Evolutionary conservation across 306 rosid genomes (phyloP).

Genomic region (Carpinus fangiana): DNA sequence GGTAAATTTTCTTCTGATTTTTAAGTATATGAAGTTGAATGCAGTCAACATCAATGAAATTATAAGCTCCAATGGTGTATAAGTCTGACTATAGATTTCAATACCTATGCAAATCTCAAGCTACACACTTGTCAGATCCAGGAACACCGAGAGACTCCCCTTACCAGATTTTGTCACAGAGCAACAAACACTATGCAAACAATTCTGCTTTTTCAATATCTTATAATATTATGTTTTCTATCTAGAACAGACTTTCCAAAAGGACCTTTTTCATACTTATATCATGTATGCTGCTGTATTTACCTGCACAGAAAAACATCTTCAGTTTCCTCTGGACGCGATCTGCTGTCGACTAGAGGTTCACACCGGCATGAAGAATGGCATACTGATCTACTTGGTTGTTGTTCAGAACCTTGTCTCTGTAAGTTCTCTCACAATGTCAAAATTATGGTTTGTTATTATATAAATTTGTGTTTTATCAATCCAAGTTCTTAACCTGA

Average conservation of each 20-base stretch:
- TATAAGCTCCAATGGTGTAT: background rate
- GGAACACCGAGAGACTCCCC: conserved; percentile 8
- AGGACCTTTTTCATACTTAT: conserved; percentile 1
- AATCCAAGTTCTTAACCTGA: background rate
- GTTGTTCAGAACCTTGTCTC: conserved; percentile 88
- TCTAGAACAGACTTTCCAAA: conserved; percentile 5
- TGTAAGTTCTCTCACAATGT: conserved; percentile 59
- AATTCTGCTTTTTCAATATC: conserved; percentile 16
- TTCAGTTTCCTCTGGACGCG: conserved; percentile 64
- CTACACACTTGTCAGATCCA: conserved; percentile 18
- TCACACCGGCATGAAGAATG: conserved; percentile 71
- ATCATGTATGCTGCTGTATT: conserved; percentile 20
- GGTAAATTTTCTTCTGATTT: conserved; percentile 44
- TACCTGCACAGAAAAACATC: conserved; percentile 46
- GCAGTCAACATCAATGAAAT: background rate
- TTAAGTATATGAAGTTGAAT: conserved; percentile 2
- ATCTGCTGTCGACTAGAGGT: conserved; percentile 59
- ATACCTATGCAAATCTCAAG: conserved; percentile 18
- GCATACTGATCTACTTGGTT: conserved; percentile 92
- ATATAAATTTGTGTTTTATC: background rate
- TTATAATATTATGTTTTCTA: conserved; percentile 12
- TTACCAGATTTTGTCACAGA: conserved; percentile 8
- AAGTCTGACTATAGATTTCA: background rate
- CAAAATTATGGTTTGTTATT: conserved; percentile 15
- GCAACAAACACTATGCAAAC: conserved; percentile 2